A percentile compares a stretch with the other conserved stretches of the same genome.
phyloP scores from a whole-genome alignment of 495 filamentous ascomycete species.

The Cryomyces minteri region DNA sequence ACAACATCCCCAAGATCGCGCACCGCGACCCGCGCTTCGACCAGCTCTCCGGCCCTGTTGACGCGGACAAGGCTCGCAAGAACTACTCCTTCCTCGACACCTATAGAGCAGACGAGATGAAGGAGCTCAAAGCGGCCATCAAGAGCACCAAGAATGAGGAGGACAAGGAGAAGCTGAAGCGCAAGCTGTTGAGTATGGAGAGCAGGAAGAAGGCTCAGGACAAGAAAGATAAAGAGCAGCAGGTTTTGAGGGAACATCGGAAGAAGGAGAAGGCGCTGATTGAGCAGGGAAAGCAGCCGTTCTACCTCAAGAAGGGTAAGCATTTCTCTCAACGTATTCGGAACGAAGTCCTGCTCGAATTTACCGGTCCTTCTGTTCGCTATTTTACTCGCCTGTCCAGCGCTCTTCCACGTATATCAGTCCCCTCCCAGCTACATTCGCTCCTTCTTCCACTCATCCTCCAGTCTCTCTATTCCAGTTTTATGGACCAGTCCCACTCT shows the following conservation, averaged over 20 bases:
- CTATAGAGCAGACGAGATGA: slow-evolving; percentile 65
- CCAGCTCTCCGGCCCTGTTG: slow-evolving; percentile 23
- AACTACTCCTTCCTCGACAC: slow-evolving; percentile 76
- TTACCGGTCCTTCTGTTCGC: too few species aligned
- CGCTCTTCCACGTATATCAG: neutral
- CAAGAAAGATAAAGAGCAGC: slow-evolving; percentile 43
- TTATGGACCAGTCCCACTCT: too few species aligned
- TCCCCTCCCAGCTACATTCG: neutral
- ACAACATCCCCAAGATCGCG: slow-evolving; percentile 25
- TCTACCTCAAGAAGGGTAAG: slow-evolving; percentile 59
- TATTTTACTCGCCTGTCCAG: neutral
- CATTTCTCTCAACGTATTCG: neutral
- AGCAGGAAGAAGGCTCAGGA: slow-evolving; percentile 47
- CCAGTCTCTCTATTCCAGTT: too few species aligned
- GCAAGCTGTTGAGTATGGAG: slow-evolving; percentile 30
- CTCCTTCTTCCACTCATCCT: too few species aligned
- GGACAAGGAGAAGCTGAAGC: slow-evolving; percentile 46
- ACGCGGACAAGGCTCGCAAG: slow-evolving; percentile 35
- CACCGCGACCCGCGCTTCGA: slow-evolving; percentile 83
- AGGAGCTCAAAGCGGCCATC: slow-evolving; percentile 44
- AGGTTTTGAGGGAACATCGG: slow-evolving; percentile 52
- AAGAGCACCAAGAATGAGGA: slow-evolving; percentile 43
- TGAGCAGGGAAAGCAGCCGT: slow-evolving; percentile 77
- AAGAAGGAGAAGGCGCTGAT: slow-evolving; percentile 69
- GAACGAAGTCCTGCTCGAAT: too few species aligned